Evolutionary conservation across 2,329 filamentous ascomycete genomes (phyloP).

Genomic region (Colletotrichum abscissum): DNA sequence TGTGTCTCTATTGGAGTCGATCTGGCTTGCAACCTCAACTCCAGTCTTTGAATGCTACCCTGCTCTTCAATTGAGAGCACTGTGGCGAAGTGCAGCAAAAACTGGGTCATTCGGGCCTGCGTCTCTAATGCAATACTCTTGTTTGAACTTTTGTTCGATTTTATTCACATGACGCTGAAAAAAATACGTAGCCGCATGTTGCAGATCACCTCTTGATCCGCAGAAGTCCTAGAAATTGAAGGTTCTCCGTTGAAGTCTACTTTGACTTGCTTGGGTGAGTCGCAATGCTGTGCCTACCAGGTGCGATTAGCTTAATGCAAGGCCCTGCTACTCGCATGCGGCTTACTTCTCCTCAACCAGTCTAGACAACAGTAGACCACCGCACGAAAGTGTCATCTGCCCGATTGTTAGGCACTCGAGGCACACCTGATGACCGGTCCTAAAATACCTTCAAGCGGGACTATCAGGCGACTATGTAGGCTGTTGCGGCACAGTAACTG

Average conservation of each 20-base stretch:
- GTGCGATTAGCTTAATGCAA: neutral
- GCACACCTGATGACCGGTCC: neutral
- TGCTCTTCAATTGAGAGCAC: neutral
- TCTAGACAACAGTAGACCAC: slow-evolving; percentile 8
- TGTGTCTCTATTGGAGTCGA: neutral
- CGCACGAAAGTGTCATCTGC: slow-evolving; percentile 1
- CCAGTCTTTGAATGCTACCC: neutral
- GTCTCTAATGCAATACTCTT: neutral
- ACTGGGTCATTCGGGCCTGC: neutral
- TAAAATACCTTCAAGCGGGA: neutral
- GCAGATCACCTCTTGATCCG: neutral
- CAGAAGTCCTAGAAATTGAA: neutral
- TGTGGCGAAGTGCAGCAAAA: slow-evolving; percentile 15
- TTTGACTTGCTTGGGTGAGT: neutral
- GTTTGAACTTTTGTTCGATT: neutral
- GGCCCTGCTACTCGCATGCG: neutral
- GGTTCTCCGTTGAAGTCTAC: neutral
- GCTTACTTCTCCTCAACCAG: neutral
- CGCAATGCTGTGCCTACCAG: neutral
- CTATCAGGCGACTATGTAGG: slow-evolving; percentile 6
- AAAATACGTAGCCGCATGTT: neutral
- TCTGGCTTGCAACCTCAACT: neutral
- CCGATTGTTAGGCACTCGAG: neutral
- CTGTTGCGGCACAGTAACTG: neutral
- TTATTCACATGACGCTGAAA: neutral